Percentiles rank a stretch among this genome's conserved stretches.
These are phyloP conservation scores for Aristolochia fimbriata DNA, from an alignment of 164 flowering plant species.

Conservation along the genomic window DNA sequence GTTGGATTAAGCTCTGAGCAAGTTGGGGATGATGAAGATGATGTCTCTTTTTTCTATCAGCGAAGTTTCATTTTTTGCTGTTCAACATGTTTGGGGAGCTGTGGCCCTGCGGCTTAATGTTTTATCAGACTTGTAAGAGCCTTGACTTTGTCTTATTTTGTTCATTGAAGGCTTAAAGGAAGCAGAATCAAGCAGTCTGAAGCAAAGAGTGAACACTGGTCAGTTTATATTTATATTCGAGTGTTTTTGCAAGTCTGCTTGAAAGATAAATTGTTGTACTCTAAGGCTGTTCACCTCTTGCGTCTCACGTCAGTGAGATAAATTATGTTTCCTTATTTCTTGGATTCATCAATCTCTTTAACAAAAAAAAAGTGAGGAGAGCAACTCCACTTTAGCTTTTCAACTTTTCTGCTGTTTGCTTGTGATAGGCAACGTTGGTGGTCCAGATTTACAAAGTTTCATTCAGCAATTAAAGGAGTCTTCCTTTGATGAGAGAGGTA, in stretches of 20 bases:
- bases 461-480: constrained; percentile 53
- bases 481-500: constrained; percentile 46
- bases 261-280: neutral
- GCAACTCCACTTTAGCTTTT: neutral
- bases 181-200: constrained; percentile 55
- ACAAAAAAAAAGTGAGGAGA: neutral
- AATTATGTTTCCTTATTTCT: neutral
- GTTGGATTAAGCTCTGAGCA: no score
- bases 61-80: no score
- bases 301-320: neutral
- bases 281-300: neutral
- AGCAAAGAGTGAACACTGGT: constrained; percentile 36
- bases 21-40: no score
- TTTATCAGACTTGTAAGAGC: no score
- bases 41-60: no score
- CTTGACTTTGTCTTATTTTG: neutral
- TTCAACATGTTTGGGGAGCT: no score
- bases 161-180: constrained; percentile 57
- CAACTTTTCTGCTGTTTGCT: neutral
- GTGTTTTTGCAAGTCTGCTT: no score
- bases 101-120: no score
- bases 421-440: constrained; percentile 51
- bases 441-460: constrained; percentile 84
- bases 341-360: neutral
- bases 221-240: constrained; percentile 10